Evolutionary conservation across 345 rosid species (phyloP).

Genomic region (Dovyalis caffra): DNA sequence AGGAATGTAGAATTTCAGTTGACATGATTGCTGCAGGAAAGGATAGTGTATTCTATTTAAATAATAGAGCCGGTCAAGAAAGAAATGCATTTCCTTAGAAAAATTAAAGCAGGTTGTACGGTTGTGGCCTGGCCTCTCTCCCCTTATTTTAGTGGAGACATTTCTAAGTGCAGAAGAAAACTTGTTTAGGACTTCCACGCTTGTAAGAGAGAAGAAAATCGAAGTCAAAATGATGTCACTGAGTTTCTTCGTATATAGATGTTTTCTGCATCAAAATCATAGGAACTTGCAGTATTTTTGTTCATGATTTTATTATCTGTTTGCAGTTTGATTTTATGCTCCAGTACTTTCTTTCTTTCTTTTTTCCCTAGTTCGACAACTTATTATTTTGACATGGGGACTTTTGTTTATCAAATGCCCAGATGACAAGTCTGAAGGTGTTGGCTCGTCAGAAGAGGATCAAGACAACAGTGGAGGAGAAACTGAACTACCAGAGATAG

Average conservation of each 20-base stretch:
- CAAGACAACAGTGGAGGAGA: conserved; percentile 82
- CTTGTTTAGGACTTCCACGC: too few relatives aligned
- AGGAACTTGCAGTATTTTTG: too few relatives aligned
- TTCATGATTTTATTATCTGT: background rate
- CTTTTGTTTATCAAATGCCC: conserved; percentile 12
- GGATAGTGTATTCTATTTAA: background rate
- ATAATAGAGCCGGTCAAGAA: background rate
- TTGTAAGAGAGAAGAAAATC: too few relatives aligned
- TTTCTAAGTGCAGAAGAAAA: too few relatives aligned
- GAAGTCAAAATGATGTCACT: too few relatives aligned
- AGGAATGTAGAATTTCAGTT: background rate
- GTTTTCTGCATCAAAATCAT: too few relatives aligned
- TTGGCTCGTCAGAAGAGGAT: conserved; percentile 83
- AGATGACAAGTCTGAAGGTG: conserved; percentile 84
- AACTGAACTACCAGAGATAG: conserved; percentile 78
- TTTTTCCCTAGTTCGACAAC: background rate
- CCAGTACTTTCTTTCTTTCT: background rate
- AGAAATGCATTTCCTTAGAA: background rate
- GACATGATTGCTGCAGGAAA: background rate
- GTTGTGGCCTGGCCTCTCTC: too few relatives aligned
- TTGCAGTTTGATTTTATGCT: background rate
- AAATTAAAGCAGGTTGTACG: too few relatives aligned
- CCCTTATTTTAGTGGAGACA: too few relatives aligned
- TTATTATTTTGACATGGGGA: background rate
- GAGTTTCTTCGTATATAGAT: too few relatives aligned